Evolutionary conservation across 805 yeast genomes (phyloP).

Genomic region (Ogataea corticis): DNA sequence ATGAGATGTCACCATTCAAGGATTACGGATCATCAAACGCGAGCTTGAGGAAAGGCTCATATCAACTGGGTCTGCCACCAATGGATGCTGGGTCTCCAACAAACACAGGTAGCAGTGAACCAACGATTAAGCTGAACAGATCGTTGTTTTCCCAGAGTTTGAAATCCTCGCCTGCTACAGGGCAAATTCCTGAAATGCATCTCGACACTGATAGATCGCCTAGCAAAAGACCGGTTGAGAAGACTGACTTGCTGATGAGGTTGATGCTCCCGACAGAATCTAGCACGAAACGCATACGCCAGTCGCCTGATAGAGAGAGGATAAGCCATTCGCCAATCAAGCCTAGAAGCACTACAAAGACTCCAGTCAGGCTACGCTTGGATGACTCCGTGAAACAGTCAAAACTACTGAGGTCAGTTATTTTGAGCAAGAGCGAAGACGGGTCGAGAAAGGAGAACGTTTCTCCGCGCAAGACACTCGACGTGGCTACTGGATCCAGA

Average conservation of each 20-base stretch:
- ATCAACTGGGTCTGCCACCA: constrained; percentile 26
- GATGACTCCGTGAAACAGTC: constrained; percentile 11
- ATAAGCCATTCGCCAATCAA: constrained; percentile 9
- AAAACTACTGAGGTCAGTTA: constrained; percentile 10
- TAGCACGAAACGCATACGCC: constrained; percentile 20
- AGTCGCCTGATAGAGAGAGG: constrained; percentile 13
- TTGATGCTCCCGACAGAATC: constrained; percentile 30
- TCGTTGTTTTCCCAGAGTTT: constrained; percentile 7
- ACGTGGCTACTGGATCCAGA: constrained; percentile 12
- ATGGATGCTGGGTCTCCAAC: constrained; percentile 17
- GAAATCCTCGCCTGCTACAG: constrained; percentile 15
- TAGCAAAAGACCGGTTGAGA: constrained; percentile 3
- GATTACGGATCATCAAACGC: constrained; percentile 11
- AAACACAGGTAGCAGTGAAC: constrained; percentile 27
- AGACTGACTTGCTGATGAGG: constrained; percentile 19
- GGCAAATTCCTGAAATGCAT: not conserved
- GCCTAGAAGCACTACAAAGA: constrained; percentile 1
- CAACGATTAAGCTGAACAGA: constrained; percentile 31
- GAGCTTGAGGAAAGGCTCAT: constrained; percentile 10
- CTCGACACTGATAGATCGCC: constrained; percentile 7
- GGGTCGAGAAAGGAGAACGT: not conserved
- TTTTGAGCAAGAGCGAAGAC: constrained; percentile 10
- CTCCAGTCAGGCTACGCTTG: constrained; percentile 8
- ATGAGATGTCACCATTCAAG: constrained; percentile 25
- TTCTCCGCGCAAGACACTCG: constrained; percentile 9